Conservation (phyloP, 2,329 filamentous ascomycete genomes). For the Microdochium nivale region DNA sequence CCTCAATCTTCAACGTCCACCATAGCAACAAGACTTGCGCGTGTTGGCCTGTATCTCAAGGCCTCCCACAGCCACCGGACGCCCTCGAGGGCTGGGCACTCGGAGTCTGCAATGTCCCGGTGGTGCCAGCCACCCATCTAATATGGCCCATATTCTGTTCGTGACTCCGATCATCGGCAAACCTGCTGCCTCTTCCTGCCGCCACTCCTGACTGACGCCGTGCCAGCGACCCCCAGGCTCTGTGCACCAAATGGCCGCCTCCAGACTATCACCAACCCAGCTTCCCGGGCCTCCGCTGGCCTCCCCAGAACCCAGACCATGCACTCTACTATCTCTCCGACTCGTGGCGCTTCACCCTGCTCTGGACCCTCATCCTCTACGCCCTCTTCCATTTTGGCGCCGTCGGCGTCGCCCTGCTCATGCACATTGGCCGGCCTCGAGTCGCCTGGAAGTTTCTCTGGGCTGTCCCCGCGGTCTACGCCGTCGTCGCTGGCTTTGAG, state of each 20-base stretch:
- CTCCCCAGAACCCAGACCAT: conserved; percentile 42
- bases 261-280: conserved; percentile 55
- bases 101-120: neutral
- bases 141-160: neutral
- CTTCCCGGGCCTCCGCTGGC: conserved; percentile 80
- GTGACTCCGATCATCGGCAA: neutral
- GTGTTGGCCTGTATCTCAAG: neutral
- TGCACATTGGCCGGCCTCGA: conserved; percentile 54
- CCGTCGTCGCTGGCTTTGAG: conserved; percentile 63
- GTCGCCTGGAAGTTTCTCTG: conserved; percentile 56
- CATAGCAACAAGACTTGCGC: too few species aligned
- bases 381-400: conserved; percentile 66
- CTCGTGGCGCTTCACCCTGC: conserved; percentile 79
- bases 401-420: conserved; percentile 60
- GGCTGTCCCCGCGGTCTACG: conserved; percentile 64
- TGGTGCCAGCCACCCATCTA: neutral
- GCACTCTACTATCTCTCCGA: conserved; percentile 67
- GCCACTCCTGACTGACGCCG: neutral
- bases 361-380: conserved; percentile 79
- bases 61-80: neutral
- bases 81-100: neutral
- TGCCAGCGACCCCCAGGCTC: neutral
- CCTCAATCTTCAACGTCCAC: neutral
- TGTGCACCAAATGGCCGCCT: conserved; percentile 27
- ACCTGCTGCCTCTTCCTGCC: too few species aligned